Conservation (phyloP, 2,329 filamentous ascomycete species). For the Nemania sp. region DNA sequence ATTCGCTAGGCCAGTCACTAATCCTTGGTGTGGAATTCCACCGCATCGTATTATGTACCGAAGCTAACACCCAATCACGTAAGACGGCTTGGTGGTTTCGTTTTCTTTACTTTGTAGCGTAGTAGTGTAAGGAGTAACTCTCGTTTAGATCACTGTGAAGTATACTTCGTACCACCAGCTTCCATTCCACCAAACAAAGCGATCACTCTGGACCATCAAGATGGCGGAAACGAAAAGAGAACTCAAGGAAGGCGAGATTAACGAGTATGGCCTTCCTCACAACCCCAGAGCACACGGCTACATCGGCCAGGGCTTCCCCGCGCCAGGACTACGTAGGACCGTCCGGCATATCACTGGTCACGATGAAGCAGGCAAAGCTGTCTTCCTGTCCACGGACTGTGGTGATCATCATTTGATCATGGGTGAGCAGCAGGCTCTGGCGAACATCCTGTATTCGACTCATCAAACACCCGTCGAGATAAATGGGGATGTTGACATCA, state of each 20-base stretch:
- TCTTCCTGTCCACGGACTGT: conserved; percentile 36
- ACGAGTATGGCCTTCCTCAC: not conserved
- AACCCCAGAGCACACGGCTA: conserved; percentile 2
- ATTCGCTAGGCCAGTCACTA: too few relatives aligned
- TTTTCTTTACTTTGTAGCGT: too few relatives aligned
- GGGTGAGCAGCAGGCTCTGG: conserved; percentile 33
- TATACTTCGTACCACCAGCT: too few relatives aligned
- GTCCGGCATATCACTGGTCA: conserved; percentile 31
- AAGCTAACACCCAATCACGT: too few relatives aligned
- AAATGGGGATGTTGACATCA: conserved; percentile 32
- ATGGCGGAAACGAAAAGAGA: not conserved
- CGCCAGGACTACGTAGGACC: conserved; percentile 22
- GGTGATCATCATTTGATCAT: conserved; percentile 37
- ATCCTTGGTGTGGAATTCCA: too few relatives aligned
- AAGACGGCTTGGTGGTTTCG: too few relatives aligned
- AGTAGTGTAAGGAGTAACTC: too few relatives aligned
- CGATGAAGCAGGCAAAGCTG: conserved; percentile 30
- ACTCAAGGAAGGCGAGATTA: not conserved
- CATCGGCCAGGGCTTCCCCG: conserved; percentile 14
- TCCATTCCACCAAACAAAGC: too few relatives aligned
- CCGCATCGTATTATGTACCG: too few relatives aligned
- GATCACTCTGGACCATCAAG: not conserved
- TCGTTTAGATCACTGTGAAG: too few relatives aligned
- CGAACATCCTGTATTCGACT: conserved; percentile 40
- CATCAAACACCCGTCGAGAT: conserved; percentile 33